A percentile compares a stretch with the other conserved stretches of the same genome.
Conservation (phyloP, 176 grass and related monocot genomes). For the Zea luxurians region DNA sequence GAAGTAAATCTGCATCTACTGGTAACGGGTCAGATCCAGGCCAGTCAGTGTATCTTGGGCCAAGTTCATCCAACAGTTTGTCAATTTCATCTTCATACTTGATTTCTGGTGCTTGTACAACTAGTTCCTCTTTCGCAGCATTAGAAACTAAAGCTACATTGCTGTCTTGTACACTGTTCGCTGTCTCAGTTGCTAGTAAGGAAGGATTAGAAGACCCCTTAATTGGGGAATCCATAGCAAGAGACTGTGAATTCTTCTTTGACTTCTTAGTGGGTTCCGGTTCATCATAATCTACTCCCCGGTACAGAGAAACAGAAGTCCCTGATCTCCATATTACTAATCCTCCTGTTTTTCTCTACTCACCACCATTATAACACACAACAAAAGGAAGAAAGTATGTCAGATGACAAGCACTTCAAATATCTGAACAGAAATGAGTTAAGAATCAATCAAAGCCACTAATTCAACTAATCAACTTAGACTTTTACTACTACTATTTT, state of each 20-base stretch:
- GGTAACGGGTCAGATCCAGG: slow-evolving; percentile 71
- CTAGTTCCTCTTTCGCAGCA: slow-evolving; percentile 35
- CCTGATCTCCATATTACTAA: slow-evolving; percentile 97
- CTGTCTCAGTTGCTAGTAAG: slow-evolving; percentile 18
- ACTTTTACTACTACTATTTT: not conserved
- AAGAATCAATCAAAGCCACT: not conserved
- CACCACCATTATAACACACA: not conserved
- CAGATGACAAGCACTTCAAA: slow-evolving; percentile 26
- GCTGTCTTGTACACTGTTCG: slow-evolving; percentile 10
- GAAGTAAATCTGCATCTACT: slow-evolving; percentile 89
- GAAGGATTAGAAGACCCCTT: slow-evolving; percentile 35
- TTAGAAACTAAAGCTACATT: slow-evolving; percentile 32
- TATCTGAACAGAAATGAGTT: slow-evolving; percentile 2
- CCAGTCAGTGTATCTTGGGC: slow-evolving; percentile 86
- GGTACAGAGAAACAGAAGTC: slow-evolving; percentile 86
- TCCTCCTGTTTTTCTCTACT: slow-evolving; percentile 95
- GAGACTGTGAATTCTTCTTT: slow-evolving; percentile 37
- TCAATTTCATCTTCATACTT: slow-evolving; percentile 90
- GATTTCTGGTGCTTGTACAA: slow-evolving; percentile 49
- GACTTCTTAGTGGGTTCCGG: slow-evolving; percentile 40
- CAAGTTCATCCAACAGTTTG: slow-evolving; percentile 78
- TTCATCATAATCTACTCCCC: slow-evolving; percentile 69
- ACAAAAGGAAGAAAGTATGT: slow-evolving; percentile 34
- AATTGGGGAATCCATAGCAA: slow-evolving; percentile 41
- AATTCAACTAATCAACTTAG: not conserved